These are phyloP conservation scores for Pelargonium citronellum DNA, from an alignment of 441 rosid species.

Conservation along the genomic window DNA sequence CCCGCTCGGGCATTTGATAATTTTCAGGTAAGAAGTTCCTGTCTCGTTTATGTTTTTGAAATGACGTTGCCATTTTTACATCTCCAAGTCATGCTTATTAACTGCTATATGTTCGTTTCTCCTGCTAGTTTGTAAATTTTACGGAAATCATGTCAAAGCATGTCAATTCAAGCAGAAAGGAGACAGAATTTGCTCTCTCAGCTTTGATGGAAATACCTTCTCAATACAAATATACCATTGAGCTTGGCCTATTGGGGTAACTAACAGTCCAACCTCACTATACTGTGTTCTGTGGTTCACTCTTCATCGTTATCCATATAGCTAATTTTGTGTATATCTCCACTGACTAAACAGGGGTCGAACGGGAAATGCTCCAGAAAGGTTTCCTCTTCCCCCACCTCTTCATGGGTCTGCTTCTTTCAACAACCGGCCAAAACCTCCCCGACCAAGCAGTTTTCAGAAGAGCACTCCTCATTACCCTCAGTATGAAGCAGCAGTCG, in stretches of 20 bases:
- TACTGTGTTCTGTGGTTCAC: not conserved
- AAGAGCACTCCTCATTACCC: slow-evolving; percentile 36
- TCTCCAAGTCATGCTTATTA: too few species aligned
- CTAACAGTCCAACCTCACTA: not conserved
- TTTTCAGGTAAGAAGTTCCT: slow-evolving; percentile 49
- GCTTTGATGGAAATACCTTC: slow-evolving; percentile 92
- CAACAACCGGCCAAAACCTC: slow-evolving; percentile 31
- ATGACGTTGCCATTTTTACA: too few species aligned
- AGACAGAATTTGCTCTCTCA: slow-evolving; percentile 79
- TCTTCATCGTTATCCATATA: not conserved
- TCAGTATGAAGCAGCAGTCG: slow-evolving; percentile 32
- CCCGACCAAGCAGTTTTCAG: slow-evolving; percentile 54
- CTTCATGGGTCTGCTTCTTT: slow-evolving; percentile 38
- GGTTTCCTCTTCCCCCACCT: slow-evolving; percentile 83
- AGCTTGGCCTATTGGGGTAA: slow-evolving; percentile 76
- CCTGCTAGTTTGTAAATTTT: slow-evolving; percentile 75
- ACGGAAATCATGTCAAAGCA: slow-evolving; percentile 76
- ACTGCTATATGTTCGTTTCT: not conserved
- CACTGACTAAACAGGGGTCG: slow-evolving; percentile 27
- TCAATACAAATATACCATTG: slow-evolving; percentile 82
- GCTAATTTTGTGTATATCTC: not conserved
- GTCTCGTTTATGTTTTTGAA: too few species aligned
- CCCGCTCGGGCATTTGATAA: slow-evolving; percentile 81
- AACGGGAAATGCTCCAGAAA: slow-evolving; percentile 44
- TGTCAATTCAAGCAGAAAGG: slow-evolving; percentile 45